Conservation (phyloP, 352 stramenopile genomes). For the Globisporangium megalacanthum region DNA sequence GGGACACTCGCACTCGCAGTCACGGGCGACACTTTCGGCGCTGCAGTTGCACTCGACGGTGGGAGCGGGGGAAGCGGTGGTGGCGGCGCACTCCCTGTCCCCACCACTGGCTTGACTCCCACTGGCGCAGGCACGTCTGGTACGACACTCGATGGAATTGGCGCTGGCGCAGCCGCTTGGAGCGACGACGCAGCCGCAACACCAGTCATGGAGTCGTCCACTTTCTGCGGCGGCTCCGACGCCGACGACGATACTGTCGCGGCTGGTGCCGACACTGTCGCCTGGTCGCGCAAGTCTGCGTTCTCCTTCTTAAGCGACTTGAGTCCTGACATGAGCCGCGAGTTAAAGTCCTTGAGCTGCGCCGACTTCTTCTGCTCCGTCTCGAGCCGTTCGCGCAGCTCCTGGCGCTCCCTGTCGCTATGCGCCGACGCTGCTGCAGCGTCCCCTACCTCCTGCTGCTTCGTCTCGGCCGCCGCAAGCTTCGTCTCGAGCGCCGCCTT, state of each 20-base stretch:
- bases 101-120: no score
- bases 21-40: no score
- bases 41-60: no score
- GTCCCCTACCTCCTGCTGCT: conserved; percentile 29
- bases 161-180: no score
- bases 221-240: not conserved
- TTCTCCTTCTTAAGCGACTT: conserved; percentile 78
- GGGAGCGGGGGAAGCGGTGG: no score
- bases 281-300: conserved; percentile 58
- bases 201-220: not conserved
- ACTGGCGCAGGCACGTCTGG: no score
- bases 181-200: conserved; percentile 4
- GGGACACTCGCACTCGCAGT: no score
- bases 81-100: no score
- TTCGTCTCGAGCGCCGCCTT: conserved; percentile 43
- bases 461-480: conserved; percentile 29
- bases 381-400: conserved; percentile 51
- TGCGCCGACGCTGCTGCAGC: conserved; percentile 22
- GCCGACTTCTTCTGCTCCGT: conserved; percentile 57
- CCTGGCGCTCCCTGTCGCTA: conserved; percentile 55
- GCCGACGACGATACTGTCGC: conserved; percentile 6
- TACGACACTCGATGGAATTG: no score
- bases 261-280: conserved; percentile 1
- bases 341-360: conserved; percentile 74
- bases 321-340: conserved; percentile 54